These are phyloP conservation scores for Calonectria ilicicola DNA, from an alignment of 2,329 filamentous ascomycete species.

Conservation along the genomic window DNA sequence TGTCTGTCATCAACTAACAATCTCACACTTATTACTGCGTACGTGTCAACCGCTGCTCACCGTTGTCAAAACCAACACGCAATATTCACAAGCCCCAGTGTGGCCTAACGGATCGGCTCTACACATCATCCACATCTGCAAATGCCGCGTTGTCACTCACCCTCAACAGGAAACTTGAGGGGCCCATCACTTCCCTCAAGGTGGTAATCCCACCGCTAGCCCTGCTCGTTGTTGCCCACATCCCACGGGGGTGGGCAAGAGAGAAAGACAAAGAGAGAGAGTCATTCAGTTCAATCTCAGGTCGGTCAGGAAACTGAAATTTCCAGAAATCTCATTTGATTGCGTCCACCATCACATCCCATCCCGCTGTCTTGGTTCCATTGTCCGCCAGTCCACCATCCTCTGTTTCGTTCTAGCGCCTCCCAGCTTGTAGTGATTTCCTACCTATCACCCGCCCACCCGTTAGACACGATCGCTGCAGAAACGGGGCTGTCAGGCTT, in stretches of 20 bases:
- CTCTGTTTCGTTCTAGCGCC: background rate
- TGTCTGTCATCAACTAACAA: background rate
- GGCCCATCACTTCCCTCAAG: background rate
- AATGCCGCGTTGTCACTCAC: background rate
- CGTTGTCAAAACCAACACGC: background rate
- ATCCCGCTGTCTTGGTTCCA: conserved; percentile 1
- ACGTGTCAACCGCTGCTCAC: background rate
- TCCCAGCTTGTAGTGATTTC: background rate
- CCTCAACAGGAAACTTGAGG: background rate
- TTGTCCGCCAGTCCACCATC: background rate
- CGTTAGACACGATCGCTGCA: conserved; percentile 3
- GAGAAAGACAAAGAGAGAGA: background rate
- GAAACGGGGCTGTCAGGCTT: conserved; percentile 1
- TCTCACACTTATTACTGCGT: background rate
- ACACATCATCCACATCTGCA: background rate
- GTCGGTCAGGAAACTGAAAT: background rate
- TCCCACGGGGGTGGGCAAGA: background rate
- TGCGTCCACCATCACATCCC: background rate
- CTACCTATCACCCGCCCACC: background rate
- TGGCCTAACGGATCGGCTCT: conserved; percentile 4
- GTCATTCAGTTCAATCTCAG: background rate
- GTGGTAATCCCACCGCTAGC: background rate
- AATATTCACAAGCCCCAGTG: conserved; percentile 1
- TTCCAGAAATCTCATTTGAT: background rate
- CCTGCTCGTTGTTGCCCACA: background rate